phyloP scores from a whole-genome alignment of 1,139 yeast species.

The Taiozyma onychis region DNA sequence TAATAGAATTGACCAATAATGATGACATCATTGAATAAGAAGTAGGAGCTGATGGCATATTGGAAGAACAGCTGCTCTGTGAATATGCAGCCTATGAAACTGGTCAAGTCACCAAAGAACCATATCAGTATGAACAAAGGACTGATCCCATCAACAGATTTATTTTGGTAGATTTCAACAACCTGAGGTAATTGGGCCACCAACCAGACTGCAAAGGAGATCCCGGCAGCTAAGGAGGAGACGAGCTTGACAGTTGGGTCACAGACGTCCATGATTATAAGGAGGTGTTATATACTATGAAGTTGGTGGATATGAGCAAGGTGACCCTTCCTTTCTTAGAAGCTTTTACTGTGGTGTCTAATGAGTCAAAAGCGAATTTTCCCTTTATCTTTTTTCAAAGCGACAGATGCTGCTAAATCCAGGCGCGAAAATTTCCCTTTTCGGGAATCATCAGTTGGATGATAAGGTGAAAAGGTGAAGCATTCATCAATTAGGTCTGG shows the following conservation, averaged over 20 bases:
- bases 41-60: constrained; percentile 66
- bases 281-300: too few relatives aligned
- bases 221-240: constrained; percentile 37
- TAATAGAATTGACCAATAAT: constrained; percentile 75
- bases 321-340: too few relatives aligned
- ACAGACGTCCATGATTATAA: constrained; percentile 3
- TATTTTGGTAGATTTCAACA: constrained; percentile 61
- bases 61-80: constrained; percentile 79
- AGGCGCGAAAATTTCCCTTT: not conserved
- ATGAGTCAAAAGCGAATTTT: not conserved
- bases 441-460: not conserved
- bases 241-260: constrained; percentile 16
- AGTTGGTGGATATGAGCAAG: too few relatives aligned
- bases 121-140: constrained; percentile 70
- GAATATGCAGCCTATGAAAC: constrained; percentile 72
- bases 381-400: not conserved
- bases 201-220: constrained; percentile 64
- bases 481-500: not conserved
- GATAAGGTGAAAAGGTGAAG: too few relatives aligned
- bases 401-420: not conserved
- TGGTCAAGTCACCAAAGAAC: constrained; percentile 81
- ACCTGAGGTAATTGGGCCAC: constrained; percentile 90
- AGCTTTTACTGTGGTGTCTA: not conserved
- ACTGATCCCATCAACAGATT: constrained; percentile 85
- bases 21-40: constrained; percentile 64